A percentile compares a stretch with the other conserved stretches of the same genome.
Conservation (phyloP, 2,329 filamentous ascomycete species). For the Fusarium duplospermum region DNA sequence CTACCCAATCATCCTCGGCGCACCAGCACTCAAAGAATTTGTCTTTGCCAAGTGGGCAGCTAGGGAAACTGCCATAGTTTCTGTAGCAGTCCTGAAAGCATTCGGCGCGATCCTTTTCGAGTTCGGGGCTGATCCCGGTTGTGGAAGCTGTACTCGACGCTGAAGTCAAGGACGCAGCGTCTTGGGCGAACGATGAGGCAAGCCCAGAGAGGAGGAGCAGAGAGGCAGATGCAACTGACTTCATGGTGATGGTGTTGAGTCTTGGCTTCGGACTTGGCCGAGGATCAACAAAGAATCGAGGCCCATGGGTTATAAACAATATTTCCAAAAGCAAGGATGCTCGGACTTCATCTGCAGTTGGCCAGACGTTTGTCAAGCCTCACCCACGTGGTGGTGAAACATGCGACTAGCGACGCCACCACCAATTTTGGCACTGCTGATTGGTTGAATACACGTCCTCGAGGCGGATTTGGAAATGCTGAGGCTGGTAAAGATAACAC, state of each 20-base stretch:
- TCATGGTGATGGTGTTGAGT: background rate
- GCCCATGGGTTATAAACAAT: background rate
- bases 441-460: background rate
- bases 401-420: background rate
- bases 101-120: constrained; percentile 3
- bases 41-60: background rate
- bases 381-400: background rate
- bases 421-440: accelerated
- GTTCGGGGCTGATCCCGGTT: background rate
- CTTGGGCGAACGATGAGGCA: background rate
- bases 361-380: background rate
- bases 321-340: background rate
- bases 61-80: constrained; percentile 4
- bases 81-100: constrained; percentile 17
- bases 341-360: background rate
- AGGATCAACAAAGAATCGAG: background rate
- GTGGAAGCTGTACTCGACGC: background rate
- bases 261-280: too few relatives aligned
- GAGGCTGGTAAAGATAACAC: background rate
- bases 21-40: constrained; percentile 16
- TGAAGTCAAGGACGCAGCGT: background rate
- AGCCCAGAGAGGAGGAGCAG: background rate
- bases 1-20: constrained; percentile 13
- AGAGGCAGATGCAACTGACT: too few relatives aligned
- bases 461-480: background rate